phyloP scores from a whole-genome alignment of 1,284 basidiomycete species.

The Marasmius fiardii region DNA sequence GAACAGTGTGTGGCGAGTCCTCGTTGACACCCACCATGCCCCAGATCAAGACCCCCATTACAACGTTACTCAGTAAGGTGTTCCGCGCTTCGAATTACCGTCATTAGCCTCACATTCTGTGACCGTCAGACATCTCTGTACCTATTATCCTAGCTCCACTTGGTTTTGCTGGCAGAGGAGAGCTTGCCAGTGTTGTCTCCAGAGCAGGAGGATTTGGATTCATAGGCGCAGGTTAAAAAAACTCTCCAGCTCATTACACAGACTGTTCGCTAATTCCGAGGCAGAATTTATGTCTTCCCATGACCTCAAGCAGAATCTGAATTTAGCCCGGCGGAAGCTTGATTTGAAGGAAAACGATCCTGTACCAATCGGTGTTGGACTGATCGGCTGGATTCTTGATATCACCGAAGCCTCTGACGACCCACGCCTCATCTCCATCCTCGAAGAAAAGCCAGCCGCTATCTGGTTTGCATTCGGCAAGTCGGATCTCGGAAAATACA shows the following conservation, averaged over 20 bases:
- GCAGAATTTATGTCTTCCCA: slow-evolving; percentile 3
- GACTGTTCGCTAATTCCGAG: background rate
- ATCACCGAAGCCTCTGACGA: slow-evolving; percentile 7
- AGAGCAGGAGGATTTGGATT: slow-evolving; percentile 25
- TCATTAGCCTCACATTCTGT: too few species aligned
- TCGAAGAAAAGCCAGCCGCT: slow-evolving; percentile 10
- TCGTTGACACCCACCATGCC: too few species aligned
- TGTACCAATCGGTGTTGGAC: slow-evolving; percentile 14
- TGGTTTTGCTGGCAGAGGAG: slow-evolving; percentile 20
- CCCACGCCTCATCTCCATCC: slow-evolving; percentile 9
- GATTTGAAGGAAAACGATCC: background rate
- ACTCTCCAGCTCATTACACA: background rate
- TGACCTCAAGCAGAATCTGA: background rate
- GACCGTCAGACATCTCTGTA: slow-evolving; percentile 16
- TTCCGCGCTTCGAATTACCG: too few species aligned
- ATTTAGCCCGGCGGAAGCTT: background rate
- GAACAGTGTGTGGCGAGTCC: too few species aligned
- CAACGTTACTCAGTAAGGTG: too few species aligned
- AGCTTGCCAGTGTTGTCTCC: slow-evolving; percentile 22
- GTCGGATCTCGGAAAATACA: slow-evolving; percentile 14
- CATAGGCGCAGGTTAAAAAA: slow-evolving; percentile 22
- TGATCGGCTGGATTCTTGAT: slow-evolving; percentile 17
- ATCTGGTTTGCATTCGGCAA: slow-evolving; percentile 17
- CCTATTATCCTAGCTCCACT: slow-evolving; percentile 30
- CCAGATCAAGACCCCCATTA: too few species aligned